Conservation (phyloP, 1,284 basidiomycete species). For the Rhodotorula sp. region DNA sequence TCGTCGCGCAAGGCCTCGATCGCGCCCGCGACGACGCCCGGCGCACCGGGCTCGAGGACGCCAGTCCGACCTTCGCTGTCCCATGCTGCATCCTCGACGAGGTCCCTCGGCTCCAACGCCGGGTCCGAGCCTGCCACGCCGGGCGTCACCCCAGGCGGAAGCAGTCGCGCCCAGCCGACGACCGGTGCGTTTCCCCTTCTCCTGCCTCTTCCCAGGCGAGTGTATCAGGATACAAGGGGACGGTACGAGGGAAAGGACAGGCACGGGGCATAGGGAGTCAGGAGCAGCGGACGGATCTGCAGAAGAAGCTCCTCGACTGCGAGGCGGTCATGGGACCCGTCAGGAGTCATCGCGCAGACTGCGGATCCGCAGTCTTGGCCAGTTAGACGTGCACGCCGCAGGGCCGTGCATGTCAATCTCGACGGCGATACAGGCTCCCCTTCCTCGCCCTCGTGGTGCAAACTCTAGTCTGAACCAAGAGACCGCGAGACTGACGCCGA, state of each 20-base stretch:
- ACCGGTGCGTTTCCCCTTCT: conserved; percentile 26
- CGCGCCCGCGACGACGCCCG: not conserved
- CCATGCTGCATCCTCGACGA: conserved; percentile 2
- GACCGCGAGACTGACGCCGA: not conserved
- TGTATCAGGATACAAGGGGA: too few relatives aligned
- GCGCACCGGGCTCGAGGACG: not conserved
- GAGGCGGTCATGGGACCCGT: too few relatives aligned
- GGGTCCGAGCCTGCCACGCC: conserved; percentile 29
- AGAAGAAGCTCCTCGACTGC: too few relatives aligned
- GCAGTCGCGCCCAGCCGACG: conserved; percentile 23
- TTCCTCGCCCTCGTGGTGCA: not conserved
- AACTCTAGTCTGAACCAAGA: not conserved
- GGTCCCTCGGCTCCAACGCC: conserved; percentile 3
- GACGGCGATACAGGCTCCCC: too few relatives aligned
- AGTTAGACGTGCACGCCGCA: not conserved
- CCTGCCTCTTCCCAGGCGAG: not conserved
- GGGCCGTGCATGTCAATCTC: not conserved
- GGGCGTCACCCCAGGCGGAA: conserved; percentile 10
- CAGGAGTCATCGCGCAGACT: too few relatives aligned
- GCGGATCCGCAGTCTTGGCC: not conserved
- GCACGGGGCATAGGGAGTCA: too few relatives aligned
- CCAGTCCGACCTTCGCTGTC: conserved; percentile 13
- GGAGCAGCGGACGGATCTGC: too few relatives aligned
- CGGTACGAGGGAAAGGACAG: not conserved
- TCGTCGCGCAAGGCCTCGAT: conserved; percentile 20